Evolutionary conservation across 2,329 filamentous ascomycete species (phyloP), one percentile per base, ranked within the genome.

Genomic region (Talaromyces sp.): DNA sequence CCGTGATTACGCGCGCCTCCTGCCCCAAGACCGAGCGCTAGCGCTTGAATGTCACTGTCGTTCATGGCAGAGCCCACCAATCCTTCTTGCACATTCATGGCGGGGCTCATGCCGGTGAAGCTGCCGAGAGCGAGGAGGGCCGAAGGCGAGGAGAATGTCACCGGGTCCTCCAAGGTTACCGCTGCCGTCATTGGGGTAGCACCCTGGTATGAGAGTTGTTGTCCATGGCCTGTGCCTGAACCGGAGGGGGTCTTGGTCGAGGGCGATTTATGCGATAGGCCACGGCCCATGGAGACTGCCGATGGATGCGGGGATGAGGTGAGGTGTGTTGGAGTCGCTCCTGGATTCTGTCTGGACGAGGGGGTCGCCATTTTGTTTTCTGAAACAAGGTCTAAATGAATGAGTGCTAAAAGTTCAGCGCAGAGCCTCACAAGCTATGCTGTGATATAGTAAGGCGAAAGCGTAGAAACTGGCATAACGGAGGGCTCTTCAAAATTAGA

Each of bases 121-220:
- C 72, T 74, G 17, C 76, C 75, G n/a, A 80, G 72, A 9, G 77
- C 75, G 38, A 79, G 67, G 7, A 77, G 67, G 4, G 77, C 75
- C 9, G 77, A 77, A 26, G 77, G 77, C 6, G 77, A 79, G 58
- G 74, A 79, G 63, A 80, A 74, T 21, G 71, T 71, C 26, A 77
- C 72, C 1, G 75, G 65, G 41, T 80, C 77, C 35, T 80, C 77
- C 31, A 74, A 67, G 10, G 68, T 68, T 17, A 70, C 65, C 8
- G 69, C 67, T 12, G 69, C 72, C 6, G 74, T 74, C 12, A 79
- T 70, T 55, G 77, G 76, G 4, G 77, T 79, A 19, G 75, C 72
- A 60, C 75, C 77, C 35, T 77, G 76, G 57, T 79, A 75, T 19
- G 74, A 73, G 46, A 67, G 66, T 26, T 74, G 72, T 24, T 74